phyloP scores from a whole-genome alignment of 805 yeast species.

The Saccharomycopsis capsularis region DNA sequence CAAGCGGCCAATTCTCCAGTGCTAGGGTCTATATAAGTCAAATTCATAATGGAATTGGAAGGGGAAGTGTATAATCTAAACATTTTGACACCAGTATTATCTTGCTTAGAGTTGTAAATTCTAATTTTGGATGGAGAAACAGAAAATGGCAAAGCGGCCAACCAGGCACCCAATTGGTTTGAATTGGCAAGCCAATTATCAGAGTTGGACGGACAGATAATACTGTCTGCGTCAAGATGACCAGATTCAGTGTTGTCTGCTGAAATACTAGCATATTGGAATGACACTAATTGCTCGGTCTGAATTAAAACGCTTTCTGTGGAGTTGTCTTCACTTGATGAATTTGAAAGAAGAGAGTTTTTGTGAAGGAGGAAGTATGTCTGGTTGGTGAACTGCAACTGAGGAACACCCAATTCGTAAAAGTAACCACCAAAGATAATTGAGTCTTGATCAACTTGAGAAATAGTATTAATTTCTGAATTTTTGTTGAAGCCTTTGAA shows the following conservation, averaged over 20 bases:
- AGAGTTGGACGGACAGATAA: conserved; percentile 53
- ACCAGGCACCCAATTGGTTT: conserved; percentile 56
- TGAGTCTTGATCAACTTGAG: conserved; percentile 39
- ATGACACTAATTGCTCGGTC: conserved; percentile 55
- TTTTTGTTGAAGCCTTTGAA: conserved; percentile 71
- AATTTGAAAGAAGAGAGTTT: conserved; percentile 4
- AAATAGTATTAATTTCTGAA: conserved; percentile 56
- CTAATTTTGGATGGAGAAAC: conserved; percentile 66
- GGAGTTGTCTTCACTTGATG: conserved; percentile 30
- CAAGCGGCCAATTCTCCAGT: conserved; percentile 55
- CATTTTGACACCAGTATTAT: conserved; percentile 43
- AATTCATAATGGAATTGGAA: conserved; percentile 82
- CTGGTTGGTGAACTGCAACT: conserved; percentile 30
- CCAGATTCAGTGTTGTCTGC: conserved; percentile 37
- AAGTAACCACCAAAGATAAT: conserved; percentile 80
- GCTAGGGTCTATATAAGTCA: conserved; percentile 73
- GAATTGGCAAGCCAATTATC: conserved; percentile 47
- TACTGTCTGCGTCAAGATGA: conserved; percentile 28
- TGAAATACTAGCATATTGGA: conserved; percentile 48
- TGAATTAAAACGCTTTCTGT: conserved; percentile 37
- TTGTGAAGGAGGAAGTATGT: conserved; percentile 19
- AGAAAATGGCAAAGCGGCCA: conserved; percentile 48
- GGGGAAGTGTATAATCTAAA: conserved; percentile 77
- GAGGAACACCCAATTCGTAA: conserved; percentile 47
- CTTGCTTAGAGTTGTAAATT: conserved; percentile 51